Evolutionary conservation across 2,329 filamentous ascomycete genomes (phyloP).

Genomic region (Sporothrix inflata): DNA sequence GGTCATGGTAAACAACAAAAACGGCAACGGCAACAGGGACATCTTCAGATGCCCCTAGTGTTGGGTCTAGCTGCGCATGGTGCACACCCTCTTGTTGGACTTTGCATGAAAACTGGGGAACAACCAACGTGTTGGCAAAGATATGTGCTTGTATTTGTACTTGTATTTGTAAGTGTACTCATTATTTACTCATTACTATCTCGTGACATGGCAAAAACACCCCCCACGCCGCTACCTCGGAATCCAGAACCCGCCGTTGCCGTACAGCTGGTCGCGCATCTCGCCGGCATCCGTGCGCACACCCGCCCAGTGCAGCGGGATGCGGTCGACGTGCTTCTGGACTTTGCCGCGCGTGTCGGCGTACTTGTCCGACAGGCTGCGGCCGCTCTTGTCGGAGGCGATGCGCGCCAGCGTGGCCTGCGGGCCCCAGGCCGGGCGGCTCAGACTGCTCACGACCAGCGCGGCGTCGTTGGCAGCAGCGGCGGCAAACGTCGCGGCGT

Average conservation of each 20-base stretch:
- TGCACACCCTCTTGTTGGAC: background rate
- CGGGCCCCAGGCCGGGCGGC: slow-evolving; percentile 51
- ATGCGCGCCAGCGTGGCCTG: slow-evolving; percentile 45
- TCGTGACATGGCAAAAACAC: background rate
- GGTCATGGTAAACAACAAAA: background rate
- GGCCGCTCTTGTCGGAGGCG: slow-evolving; percentile 46
- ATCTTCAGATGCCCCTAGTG: background rate
- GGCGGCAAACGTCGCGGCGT: slow-evolving; percentile 36
- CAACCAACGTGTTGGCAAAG: background rate
- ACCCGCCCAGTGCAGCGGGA: slow-evolving; percentile 63
- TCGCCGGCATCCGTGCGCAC: slow-evolving; percentile 55
- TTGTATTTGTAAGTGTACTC: background rate
- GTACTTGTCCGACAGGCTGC: slow-evolving; percentile 50
- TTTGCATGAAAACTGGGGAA: background rate
- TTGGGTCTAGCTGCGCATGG: background rate
- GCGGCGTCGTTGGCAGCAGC: slow-evolving; percentile 47
- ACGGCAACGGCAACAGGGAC: background rate
- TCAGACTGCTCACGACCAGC: slow-evolving; percentile 51
- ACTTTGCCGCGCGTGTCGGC: slow-evolving; percentile 53
- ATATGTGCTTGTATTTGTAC: background rate
- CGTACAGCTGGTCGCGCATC: slow-evolving; percentile 53
- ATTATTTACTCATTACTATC: background rate
- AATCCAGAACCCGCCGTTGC: slow-evolving; percentile 56
- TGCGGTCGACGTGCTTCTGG: slow-evolving; percentile 59
- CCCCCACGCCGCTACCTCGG: slow-evolving; percentile 33